These are phyloP conservation scores for Podospora bellae-mahoneyi DNA, from an alignment of 495 filamentous ascomycete genomes.

Conservation along the genomic window DNA sequence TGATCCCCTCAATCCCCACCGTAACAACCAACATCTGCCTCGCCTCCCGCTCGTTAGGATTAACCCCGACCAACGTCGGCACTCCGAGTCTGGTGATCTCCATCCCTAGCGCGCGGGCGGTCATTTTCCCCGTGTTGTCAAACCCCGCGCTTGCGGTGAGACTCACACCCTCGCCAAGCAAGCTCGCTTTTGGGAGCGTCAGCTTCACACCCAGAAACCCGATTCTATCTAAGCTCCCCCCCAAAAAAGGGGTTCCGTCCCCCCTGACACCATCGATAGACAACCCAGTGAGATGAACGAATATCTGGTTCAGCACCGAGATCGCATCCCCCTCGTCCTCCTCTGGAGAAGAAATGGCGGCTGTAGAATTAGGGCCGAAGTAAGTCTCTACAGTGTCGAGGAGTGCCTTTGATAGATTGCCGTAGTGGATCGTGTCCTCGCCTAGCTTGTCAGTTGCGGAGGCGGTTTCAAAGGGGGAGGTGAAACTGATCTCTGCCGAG, in stretches of 20 bases:
- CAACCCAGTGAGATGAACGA: conserved; percentile 11
- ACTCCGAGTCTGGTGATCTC: conserved; percentile 44
- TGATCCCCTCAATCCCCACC: conserved; percentile 50
- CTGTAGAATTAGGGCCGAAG: neutral
- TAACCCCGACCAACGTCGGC: conserved; percentile 59
- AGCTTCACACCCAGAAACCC: conserved; percentile 41
- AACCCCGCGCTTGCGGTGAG: conserved; percentile 40
- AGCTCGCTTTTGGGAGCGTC: conserved; percentile 50
- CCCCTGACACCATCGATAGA: conserved; percentile 5
- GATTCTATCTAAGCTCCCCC: conserved; percentile 28
- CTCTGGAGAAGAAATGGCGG: conserved; percentile 4
- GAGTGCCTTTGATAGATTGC: conserved; percentile 54
- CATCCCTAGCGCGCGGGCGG: conserved; percentile 33
- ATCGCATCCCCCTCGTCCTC: neutral
- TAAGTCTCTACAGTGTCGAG: conserved; percentile 29
- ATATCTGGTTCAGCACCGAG: conserved; percentile 12
- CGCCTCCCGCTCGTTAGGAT: conserved; percentile 52
- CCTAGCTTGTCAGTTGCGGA: conserved; percentile 48
- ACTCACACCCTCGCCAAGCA: conserved; percentile 48
- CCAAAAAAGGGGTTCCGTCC: conserved; percentile 22
- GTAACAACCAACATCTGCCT: conserved; percentile 58
- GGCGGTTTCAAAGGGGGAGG: conserved; percentile 44
- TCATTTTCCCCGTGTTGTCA: conserved; percentile 22
- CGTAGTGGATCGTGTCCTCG: conserved; percentile 59
- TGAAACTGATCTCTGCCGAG: conserved; percentile 49